Evolutionary conservation across 768 basidiomycete genomes (phyloP).

Genomic region (Leccinum boreale): DNA sequence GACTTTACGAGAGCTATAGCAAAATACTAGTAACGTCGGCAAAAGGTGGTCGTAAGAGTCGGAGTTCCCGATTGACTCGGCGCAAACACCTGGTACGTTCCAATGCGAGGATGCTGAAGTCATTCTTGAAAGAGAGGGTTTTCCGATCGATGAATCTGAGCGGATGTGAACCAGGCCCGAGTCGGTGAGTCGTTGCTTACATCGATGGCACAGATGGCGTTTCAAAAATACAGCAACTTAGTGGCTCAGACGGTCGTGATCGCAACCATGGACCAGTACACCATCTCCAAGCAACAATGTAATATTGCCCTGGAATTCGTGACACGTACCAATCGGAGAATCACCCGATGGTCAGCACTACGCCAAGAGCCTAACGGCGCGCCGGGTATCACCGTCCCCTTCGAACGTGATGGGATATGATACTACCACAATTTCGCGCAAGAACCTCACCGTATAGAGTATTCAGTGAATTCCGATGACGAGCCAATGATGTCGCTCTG

Average conservation of each 20-base stretch:
- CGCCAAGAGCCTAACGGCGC: conserved; percentile 29
- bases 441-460: background rate
- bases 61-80: background rate
- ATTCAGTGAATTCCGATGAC: background rate
- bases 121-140: background rate
- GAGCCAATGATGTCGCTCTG: background rate
- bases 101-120: background rate
- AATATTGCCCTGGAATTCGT: background rate
- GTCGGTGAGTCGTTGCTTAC: background rate
- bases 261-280: background rate
- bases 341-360: conserved; percentile 12
- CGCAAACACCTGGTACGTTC: background rate
- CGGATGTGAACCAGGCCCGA: background rate
- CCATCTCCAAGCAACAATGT: background rate
- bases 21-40: background rate
- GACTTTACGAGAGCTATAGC: background rate
- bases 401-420: conserved; percentile 27
- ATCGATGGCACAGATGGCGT: background rate
- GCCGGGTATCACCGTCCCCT: conserved; percentile 23
- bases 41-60: background rate
- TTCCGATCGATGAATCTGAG: conserved; percentile 1
- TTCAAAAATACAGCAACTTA: conserved; percentile 2
- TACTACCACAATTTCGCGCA: conserved; percentile 25
- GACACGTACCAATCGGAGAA: background rate
- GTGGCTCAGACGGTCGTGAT: background rate